Evolutionary conservation across 83 land plant species (phyloP).

Genomic region (Larix sibirica): DNA sequence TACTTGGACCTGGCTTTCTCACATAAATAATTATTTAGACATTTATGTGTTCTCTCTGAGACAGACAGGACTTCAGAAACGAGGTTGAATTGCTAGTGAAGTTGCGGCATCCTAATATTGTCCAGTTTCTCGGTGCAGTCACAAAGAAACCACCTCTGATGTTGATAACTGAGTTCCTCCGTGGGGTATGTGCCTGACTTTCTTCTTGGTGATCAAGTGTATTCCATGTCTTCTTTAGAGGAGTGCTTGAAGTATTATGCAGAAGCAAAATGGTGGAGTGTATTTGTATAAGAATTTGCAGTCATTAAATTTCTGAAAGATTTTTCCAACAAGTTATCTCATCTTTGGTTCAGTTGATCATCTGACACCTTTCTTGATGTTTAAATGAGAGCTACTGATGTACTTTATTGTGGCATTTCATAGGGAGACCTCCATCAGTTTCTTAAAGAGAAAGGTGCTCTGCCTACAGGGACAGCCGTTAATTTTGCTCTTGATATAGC

Average conservation of each 20-base stretch:
- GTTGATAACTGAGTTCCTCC: slow-evolving; percentile 82
- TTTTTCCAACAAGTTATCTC: neutral
- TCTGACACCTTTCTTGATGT: neutral
- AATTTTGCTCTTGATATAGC: slow-evolving; percentile 93
- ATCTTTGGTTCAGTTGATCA: neutral
- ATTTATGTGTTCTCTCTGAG: slow-evolving; percentile 1
- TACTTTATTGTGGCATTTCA: slow-evolving; percentile 10
- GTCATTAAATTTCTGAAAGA: neutral
- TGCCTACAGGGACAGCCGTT: slow-evolving; percentile 60
- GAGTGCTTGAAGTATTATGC: neutral
- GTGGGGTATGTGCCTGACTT: slow-evolving; percentile 46
- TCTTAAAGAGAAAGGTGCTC: slow-evolving; percentile 74
- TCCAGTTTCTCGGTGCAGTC: slow-evolving; percentile 96
- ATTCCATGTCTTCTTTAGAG: neutral
- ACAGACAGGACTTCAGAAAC: slow-evolving; percentile 87
- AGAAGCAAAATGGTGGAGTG: neutral
- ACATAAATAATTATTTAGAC: neutral
- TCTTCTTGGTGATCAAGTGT: neutral
- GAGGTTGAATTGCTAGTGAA: slow-evolving; percentile 94
- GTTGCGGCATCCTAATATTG: slow-evolving; percentile 94
- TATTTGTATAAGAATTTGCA: neutral
- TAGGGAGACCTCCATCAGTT: slow-evolving; percentile 89
- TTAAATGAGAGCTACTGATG: neutral
- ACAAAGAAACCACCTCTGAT: slow-evolving; percentile 79
- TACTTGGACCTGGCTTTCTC: neutral